Percentiles rank a stretch among this genome's conserved stretches.
Evolutionary conservation across 1,284 basidiomycete species (phyloP).

Genomic region (Ganoderma leucocontextum): DNA sequence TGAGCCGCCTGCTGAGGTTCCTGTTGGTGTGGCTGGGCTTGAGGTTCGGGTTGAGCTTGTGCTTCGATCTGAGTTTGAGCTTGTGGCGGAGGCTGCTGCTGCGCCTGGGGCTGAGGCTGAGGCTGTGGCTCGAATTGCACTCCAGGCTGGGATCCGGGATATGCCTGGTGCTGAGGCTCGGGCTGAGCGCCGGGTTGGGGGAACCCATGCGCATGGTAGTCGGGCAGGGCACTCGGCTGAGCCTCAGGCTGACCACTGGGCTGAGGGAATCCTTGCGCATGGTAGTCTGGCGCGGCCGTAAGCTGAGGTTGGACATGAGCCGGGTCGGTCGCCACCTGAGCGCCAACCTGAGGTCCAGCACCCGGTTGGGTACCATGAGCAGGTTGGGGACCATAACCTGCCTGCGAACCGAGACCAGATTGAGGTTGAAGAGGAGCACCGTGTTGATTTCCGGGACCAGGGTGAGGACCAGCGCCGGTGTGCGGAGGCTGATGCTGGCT

Average conservation of each 20-base stretch:
- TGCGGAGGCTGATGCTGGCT: constrained; percentile 13
- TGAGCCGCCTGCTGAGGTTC: constrained; percentile 35
- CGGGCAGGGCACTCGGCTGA: neutral
- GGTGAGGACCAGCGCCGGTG: constrained; percentile 9
- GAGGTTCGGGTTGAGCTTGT: constrained; percentile 32
- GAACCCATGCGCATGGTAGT: neutral
- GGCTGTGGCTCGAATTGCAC: constrained; percentile 37
- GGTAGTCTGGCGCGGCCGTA: constrained; percentile 31
- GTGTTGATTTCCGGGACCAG: constrained; percentile 26
- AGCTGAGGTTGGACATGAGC: constrained; percentile 32
- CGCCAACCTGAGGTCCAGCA: constrained; percentile 7
- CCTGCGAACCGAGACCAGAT: constrained; percentile 30
- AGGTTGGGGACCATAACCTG: constrained; percentile 29
- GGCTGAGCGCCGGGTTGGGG: constrained; percentile 24
- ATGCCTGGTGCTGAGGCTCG: constrained; percentile 27
- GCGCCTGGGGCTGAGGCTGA: constrained; percentile 38
- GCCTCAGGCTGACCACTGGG: constrained; percentile 33
- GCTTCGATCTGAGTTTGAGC: constrained; percentile 35
- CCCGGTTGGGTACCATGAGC: constrained; percentile 22
- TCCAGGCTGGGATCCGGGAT: constrained; percentile 35
- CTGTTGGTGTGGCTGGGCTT: constrained; percentile 37
- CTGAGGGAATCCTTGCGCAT: constrained; percentile 18
- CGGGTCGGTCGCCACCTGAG: constrained; percentile 31
- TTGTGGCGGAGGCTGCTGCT: constrained; percentile 35
- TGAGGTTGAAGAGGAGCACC: constrained; percentile 33